Percentiles rank a stretch among this genome's conserved stretches.
Conservation (phyloP, 306 rosid genomes). For the Mucuna pruriens region DNA sequence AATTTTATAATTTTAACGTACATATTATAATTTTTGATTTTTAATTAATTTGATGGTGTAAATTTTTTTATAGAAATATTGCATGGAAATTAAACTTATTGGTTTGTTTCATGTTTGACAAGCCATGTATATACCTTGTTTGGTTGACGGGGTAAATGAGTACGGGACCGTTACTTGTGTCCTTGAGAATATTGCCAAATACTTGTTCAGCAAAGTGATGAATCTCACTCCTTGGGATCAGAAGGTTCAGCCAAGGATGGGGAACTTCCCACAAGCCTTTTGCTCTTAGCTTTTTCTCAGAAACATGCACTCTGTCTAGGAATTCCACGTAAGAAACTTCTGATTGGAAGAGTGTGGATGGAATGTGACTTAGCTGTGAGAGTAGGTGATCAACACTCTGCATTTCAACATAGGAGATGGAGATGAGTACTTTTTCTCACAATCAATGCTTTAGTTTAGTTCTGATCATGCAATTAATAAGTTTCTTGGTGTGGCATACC, state of each 20-base stretch:
- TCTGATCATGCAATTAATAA: not conserved
- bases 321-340: conserved; percentile 86
- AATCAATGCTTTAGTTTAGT: not conserved
- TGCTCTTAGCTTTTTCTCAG: conserved; percentile 67
- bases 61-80: too few species aligned
- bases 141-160: conserved; percentile 92
- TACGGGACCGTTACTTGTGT: conserved; percentile 82
- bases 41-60: too few species aligned
- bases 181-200: conserved; percentile 74
- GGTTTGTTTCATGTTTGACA: not conserved
- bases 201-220: conserved; percentile 64
- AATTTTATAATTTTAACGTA: too few species aligned
- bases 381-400: conserved; percentile 72
- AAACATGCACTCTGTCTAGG: conserved; percentile 84
- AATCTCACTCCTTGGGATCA: conserved; percentile 74
- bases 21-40: too few species aligned
- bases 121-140: conserved; percentile 67
- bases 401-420: conserved; percentile 39
- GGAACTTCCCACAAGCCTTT: conserved; percentile 92
- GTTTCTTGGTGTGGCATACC: conserved; percentile 48
- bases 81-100: not conserved
- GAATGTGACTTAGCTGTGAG: conserved; percentile 65
- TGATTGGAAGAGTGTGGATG: conserved; percentile 72
- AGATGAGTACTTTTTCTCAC: not conserved
- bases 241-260: conserved; percentile 94